Evolutionary conservation across 495 filamentous ascomycete species (phyloP), one percentile per base, ranked within the genome.

Genomic region (Talaromyces proteolyticus): DNA sequence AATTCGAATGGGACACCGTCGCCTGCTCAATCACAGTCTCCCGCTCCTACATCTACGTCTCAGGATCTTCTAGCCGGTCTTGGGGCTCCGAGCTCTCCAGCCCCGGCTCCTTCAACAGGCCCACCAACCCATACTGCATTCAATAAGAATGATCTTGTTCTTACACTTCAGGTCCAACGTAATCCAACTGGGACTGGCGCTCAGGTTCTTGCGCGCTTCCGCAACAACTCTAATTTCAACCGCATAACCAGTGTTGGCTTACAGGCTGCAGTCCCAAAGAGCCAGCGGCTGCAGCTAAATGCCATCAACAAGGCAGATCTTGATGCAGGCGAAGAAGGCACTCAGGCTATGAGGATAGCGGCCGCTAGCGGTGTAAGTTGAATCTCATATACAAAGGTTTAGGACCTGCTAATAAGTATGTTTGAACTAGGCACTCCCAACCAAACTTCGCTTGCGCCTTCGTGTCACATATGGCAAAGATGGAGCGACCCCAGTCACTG

Each of bases 221-320:
- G 76, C 12, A 97, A 96, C 62, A 75, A 68, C 1, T 85, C 82
- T 12, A 79, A 77, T 47, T 80, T 83, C 44, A 72, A 72, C 22
- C 59, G 66, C n/a, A 75, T 97, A 42, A 75, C 80, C 14, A 77
- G 70, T 26, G 87, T 96, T 16, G 84, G 83, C 5, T 61, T 98
- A 46, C 94, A 97, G 66, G 94, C 91, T 42, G 93, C 93, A 4
- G 93, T 97, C 53, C 94, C 93, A 5, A 96, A 96, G 72, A 89
- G 84, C 29, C 94, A 97, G 67, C 92, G 88, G 59, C 64, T 98
- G 53, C 88, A 95, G 64, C 71, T 98, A 44, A 85, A 91, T 59
- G 87, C 85, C 46, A 93, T 98, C 51, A 93, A 83, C 48, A 85
- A 79, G 57, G 65, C 82, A 1, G 89, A 95, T 39, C 63, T 98